phyloP scores from a whole-genome alignment of 768 basidiomycete species.

The Cubamyces lactineus region DNA sequence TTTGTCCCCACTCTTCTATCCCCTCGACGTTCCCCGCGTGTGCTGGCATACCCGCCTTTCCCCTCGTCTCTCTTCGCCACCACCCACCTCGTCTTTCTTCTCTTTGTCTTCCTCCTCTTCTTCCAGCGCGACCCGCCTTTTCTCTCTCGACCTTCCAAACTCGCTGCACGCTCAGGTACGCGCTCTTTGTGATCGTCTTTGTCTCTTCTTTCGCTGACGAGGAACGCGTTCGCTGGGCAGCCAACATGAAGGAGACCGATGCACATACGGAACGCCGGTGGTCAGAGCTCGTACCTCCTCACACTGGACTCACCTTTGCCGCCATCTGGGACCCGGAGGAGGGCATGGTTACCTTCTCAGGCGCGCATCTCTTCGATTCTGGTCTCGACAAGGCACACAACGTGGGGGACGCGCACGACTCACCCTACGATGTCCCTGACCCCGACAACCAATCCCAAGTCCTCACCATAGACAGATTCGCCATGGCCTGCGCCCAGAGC shows the following conservation, averaged over 20 bases:
- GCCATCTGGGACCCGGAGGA: constrained; percentile 62
- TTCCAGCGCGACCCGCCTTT: background rate
- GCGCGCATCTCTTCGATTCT: constrained; percentile 46
- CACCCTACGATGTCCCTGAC: constrained; percentile 29
- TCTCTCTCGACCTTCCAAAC: background rate
- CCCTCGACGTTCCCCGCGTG: constrained; percentile 26
- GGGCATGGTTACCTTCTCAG: constrained; percentile 61
- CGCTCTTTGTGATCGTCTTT: background rate
- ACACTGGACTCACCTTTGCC: constrained; percentile 59
- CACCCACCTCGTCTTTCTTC: constrained; percentile 1
- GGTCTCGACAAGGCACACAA: constrained; percentile 16
- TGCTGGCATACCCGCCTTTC: constrained; percentile 28
- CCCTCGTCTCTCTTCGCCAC: constrained; percentile 12
- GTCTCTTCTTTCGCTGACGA: background rate
- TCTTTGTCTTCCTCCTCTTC: constrained; percentile 6
- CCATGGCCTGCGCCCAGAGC: background rate
- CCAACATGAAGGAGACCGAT: constrained; percentile 19
- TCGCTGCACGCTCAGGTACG: constrained; percentile 9
- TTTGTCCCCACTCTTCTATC: constrained; percentile 19
- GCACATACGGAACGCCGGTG: constrained; percentile 42
- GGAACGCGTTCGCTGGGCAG: background rate
- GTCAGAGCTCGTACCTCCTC: constrained; percentile 61
- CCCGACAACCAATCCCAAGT: constrained; percentile 32
- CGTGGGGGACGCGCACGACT: constrained; percentile 16
- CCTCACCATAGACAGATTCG: constrained; percentile 34